Conservation (phyloP, 208 protist genomes). For the Angomonas deanei region DNA sequence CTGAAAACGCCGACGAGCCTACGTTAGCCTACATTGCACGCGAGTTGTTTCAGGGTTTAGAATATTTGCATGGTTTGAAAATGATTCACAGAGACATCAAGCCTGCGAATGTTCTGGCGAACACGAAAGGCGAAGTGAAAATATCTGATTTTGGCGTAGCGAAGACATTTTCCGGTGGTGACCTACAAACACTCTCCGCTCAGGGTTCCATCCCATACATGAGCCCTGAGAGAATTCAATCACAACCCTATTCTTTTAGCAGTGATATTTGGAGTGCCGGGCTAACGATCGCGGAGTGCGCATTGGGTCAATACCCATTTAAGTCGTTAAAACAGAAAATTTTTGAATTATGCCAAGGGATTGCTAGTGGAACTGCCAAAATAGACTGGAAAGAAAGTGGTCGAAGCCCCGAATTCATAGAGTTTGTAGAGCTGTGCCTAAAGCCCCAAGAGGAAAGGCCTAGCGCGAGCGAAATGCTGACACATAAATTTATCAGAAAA, state of each 20-base stretch:
- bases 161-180: slow-evolving; percentile 69
- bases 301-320: slow-evolving; percentile 85
- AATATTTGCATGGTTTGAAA: slow-evolving; percentile 79
- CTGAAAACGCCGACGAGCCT: slow-evolving; percentile 34
- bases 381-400: slow-evolving; percentile 52
- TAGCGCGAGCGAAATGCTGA: slow-evolving; percentile 57
- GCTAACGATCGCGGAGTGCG: slow-evolving; percentile 84
- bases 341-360: slow-evolving; percentile 81
- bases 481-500: slow-evolving; percentile 75
- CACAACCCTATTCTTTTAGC: slow-evolving; percentile 83
- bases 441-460: slow-evolving; percentile 43
- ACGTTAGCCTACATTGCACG: slow-evolving; percentile 81
- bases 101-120: slow-evolving; percentile 96
- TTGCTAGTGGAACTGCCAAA: slow-evolving; percentile 49
- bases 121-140: slow-evolving; percentile 94
- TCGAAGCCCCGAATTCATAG: slow-evolving; percentile 51
- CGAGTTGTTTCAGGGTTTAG: slow-evolving; percentile 78
- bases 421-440: slow-evolving; percentile 79
- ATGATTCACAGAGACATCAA: slow-evolving; percentile 96
- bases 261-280: slow-evolving; percentile 92
- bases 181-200: slow-evolving; percentile 73
- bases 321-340: slow-evolving; percentile 53
- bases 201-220: slow-evolving; percentile 93
- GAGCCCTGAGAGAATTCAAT: slow-evolving; percentile 90
- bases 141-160: slow-evolving; percentile 96